Evolutionary conservation across 129 eudicot species (phyloP), one percentile per base, ranked within the genome.

Genomic region (Erigeron canadensis): DNA sequence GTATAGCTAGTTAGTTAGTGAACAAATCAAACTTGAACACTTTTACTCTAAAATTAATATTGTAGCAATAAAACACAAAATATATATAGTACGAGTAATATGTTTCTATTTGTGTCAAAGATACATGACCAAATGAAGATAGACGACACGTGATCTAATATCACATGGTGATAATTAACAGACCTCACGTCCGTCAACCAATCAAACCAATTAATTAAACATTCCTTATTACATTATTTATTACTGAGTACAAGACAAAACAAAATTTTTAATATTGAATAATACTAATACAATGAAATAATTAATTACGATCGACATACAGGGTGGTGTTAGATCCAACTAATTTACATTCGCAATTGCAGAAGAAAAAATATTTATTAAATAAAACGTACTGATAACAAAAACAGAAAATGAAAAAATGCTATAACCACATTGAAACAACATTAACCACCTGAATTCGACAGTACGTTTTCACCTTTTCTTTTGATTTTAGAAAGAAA

Each of bases 1-100:
- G n/a, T n/a, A n/a, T n/a, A n/a, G n/a, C n/a, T n/a, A n/a, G n/a
- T n/a, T n/a, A n/a, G 42, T 41, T 50, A 59, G 45, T 34, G 2
- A 22, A 17, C 28, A 67, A 75, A 77, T 48, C 65, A 70, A 77
- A 43, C 39, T 41, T 51, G 47, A 61, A 37, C 21, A 37, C 21
- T 61, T 59, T 57, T 43, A 57, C 42, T 40, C 63, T 45, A 37
- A 17, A 44, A 58, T 68, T 21, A 9, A 28, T 28, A 28, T 28
- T 28, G 3, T 28, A 28, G 7, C 38, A 5, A 69, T 38, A 21
- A 69, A 68, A 21, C 6, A 51, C 65, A 53, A 42, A 16, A 50
- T 5, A 3, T 39, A n/a, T n/a, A n/a, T n/a, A n/a, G n/a, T n/a
- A n/a, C n/a, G n/a, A n/a, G n/a, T n/a, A n/a, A n/a, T n/a, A 40